Evolutionary conservation across 371 early-diverging fungal species (phyloP).

Genomic region (Mortierella sp.): DNA sequence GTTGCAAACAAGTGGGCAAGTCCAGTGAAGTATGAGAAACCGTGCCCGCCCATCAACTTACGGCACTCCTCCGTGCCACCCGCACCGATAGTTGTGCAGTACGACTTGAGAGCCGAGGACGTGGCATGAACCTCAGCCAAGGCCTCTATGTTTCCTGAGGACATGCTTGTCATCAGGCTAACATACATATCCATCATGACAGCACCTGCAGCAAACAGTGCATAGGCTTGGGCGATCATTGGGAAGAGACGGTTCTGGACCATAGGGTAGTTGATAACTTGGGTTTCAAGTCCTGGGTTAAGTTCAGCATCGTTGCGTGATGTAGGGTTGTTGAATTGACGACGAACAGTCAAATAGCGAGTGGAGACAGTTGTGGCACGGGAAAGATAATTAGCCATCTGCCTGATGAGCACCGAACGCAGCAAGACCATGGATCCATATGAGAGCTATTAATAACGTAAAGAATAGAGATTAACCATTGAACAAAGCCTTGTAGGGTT

Average conservation of each 20-base stretch:
- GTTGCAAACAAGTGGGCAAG: slow-evolving; percentile 79
- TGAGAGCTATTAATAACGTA: slow-evolving; percentile 73
- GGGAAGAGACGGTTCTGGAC: slow-evolving; percentile 83
- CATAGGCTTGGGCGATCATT: slow-evolving; percentile 78
- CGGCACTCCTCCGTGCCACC: slow-evolving; percentile 81
- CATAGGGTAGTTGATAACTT: slow-evolving; percentile 83
- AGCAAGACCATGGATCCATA: slow-evolving; percentile 86
- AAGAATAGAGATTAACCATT: slow-evolving; percentile 71
- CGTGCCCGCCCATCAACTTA: slow-evolving; percentile 86
- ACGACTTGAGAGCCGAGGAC: slow-evolving; percentile 84
- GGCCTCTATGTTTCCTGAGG: slow-evolving; percentile 66
- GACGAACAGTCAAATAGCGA: slow-evolving; percentile 66
- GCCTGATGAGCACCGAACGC: slow-evolving; percentile 73
- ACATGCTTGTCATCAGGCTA: slow-evolving; percentile 71
- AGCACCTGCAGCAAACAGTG: slow-evolving; percentile 76
- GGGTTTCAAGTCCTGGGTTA: slow-evolving; percentile 70
- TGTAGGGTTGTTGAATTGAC: slow-evolving; percentile 64
- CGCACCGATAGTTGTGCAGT: slow-evolving; percentile 79
- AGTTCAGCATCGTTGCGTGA: slow-evolving; percentile 33
- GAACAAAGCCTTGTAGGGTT: slow-evolving; percentile 58
- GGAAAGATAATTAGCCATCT: slow-evolving; percentile 68
- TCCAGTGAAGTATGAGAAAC: slow-evolving; percentile 82
- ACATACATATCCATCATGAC: slow-evolving; percentile 75
- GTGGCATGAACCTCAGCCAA: slow-evolving; percentile 88
- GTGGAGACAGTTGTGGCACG: slow-evolving; percentile 64